These are phyloP conservation scores for Psilocybe cubensis DNA, from an alignment of 768 basidiomycete genomes.

Conservation along the genomic window DNA sequence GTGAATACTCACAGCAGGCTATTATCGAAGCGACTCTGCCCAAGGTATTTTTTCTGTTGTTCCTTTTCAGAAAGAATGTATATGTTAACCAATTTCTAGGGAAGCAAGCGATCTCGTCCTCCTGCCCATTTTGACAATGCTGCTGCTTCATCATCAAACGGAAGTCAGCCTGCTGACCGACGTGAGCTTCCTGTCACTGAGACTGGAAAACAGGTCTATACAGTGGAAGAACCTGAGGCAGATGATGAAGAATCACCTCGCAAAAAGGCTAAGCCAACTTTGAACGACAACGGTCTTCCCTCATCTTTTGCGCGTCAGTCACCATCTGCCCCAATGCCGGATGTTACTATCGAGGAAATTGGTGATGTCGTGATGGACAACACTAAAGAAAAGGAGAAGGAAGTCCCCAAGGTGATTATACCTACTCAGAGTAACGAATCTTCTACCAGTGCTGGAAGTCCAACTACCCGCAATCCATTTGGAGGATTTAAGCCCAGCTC, in stretches of 20 bases:
- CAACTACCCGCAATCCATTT: slow-evolving; percentile 26
- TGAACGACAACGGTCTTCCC: slow-evolving; percentile 24
- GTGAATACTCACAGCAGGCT: slow-evolving; percentile 56
- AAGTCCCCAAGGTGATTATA: slow-evolving; percentile 4
- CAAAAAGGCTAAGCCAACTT: slow-evolving; percentile 53
- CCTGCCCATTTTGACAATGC: slow-evolving; percentile 56
- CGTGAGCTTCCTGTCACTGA: slow-evolving; percentile 14
- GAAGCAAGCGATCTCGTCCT: slow-evolving; percentile 78
- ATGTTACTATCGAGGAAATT: slow-evolving; percentile 36
- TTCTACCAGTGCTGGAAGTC: slow-evolving; percentile 11
- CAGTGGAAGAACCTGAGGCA: slow-evolving; percentile 40
- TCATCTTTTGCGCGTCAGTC: neutral
- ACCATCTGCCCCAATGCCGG: slow-evolving; percentile 10
- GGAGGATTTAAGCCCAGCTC: slow-evolving; percentile 48
- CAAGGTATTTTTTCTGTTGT: slow-evolving; percentile 46
- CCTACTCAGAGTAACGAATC: slow-evolving; percentile 8
- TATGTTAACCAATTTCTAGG: slow-evolving; percentile 42
- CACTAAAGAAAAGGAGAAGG: slow-evolving; percentile 19
- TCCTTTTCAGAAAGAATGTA: neutral
- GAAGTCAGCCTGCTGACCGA: slow-evolving; percentile 12
- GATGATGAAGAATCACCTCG: slow-evolving; percentile 43
- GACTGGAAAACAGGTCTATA: slow-evolving; percentile 20
- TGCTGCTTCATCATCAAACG: slow-evolving; percentile 6
- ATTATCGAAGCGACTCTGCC: slow-evolving; percentile 82
- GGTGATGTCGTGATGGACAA: slow-evolving; percentile 26